Conservation (phyloP, 495 filamentous ascomycete genomes). For the Penicillium paradoxum region DNA sequence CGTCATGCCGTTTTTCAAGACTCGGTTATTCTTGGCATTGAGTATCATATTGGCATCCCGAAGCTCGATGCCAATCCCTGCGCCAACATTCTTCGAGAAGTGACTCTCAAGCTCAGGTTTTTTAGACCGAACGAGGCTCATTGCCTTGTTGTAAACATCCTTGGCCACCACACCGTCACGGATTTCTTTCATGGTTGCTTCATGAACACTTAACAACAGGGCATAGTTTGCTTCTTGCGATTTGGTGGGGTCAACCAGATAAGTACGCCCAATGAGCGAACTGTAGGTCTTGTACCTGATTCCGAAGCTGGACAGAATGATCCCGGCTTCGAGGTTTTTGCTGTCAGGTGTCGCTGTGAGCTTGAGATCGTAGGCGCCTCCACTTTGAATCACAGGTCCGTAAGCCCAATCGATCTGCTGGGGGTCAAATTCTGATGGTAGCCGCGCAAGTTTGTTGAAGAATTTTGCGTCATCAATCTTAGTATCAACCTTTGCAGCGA, state of each 20-base stretch:
- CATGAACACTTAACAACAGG: slow-evolving; percentile 80
- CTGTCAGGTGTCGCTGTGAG: slow-evolving; percentile 69
- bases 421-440: slow-evolving; percentile 84
- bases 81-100: slow-evolving; percentile 84
- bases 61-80: slow-evolving; percentile 87
- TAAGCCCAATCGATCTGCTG: slow-evolving; percentile 89
- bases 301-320: slow-evolving; percentile 87
- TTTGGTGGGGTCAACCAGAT: slow-evolving; percentile 94
- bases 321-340: slow-evolving; percentile 82
- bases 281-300: slow-evolving; percentile 92
- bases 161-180: slow-evolving; percentile 82
- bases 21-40: slow-evolving; percentile 75
- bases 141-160: slow-evolving; percentile 86
- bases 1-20: slow-evolving; percentile 94
- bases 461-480: slow-evolving; percentile 93
- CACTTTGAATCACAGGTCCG: slow-evolving; percentile 89
- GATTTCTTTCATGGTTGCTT: slow-evolving; percentile 79
- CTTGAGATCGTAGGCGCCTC: slow-evolving; percentile 88
- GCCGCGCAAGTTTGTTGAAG: slow-evolving; percentile 76
- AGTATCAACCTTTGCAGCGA: slow-evolving; percentile 76
- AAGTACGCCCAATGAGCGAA: slow-evolving; percentile 85
- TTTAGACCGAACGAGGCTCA: slow-evolving; percentile 70
- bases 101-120: slow-evolving; percentile 93
- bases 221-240: slow-evolving; percentile 92
- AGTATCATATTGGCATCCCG: slow-evolving; percentile 75